A percentile compares a stretch with the other conserved stretches of the same genome.
phyloP scores from a whole-genome alignment of 2,329 filamentous ascomycete genomes.

The Tolypocladium album region DNA sequence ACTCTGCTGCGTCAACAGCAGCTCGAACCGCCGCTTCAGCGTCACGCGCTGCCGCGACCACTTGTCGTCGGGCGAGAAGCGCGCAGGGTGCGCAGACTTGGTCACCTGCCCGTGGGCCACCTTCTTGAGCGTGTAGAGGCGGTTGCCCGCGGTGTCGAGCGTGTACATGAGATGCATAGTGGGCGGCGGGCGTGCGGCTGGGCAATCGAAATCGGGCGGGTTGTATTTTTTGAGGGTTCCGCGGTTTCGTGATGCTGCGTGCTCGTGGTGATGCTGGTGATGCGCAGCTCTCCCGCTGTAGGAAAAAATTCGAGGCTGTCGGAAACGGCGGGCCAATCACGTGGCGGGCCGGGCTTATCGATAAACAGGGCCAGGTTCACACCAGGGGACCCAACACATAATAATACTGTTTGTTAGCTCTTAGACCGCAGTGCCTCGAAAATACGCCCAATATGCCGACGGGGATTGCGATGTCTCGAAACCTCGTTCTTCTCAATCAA shows the following conservation, averaged over 20 bases:
- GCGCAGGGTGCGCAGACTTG: conserved; percentile 89
- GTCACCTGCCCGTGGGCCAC: conserved; percentile 73
- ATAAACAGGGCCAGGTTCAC: not conserved
- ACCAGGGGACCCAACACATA: not conserved
- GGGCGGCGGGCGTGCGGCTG: conserved; percentile 1
- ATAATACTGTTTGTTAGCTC: no score
- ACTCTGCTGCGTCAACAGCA: conserved; percentile 74
- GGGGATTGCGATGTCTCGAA: no score
- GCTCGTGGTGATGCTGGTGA: not conserved
- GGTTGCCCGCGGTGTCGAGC: conserved; percentile 70
- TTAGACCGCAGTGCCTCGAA: no score
- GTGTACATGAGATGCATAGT: conserved; percentile 69
- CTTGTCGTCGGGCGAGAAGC: conserved; percentile 98
- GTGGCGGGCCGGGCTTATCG: conserved; percentile 7
- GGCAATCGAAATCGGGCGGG: conserved; percentile 2
- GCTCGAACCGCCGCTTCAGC: conserved; percentile 83
- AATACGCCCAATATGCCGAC: no score
- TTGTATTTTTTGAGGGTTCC: not conserved
- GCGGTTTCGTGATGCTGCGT: not conserved
- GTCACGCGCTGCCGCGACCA: conserved; percentile 94
- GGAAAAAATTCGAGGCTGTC: not conserved
- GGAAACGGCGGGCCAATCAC: conserved; percentile 6
- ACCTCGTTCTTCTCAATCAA: no score
- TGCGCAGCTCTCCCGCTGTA: not conserved
- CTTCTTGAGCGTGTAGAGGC: conserved; percentile 93